Evolutionary conservation across 352 stramenopile species (phyloP).

Genomic region (Pythium sp.): DNA sequence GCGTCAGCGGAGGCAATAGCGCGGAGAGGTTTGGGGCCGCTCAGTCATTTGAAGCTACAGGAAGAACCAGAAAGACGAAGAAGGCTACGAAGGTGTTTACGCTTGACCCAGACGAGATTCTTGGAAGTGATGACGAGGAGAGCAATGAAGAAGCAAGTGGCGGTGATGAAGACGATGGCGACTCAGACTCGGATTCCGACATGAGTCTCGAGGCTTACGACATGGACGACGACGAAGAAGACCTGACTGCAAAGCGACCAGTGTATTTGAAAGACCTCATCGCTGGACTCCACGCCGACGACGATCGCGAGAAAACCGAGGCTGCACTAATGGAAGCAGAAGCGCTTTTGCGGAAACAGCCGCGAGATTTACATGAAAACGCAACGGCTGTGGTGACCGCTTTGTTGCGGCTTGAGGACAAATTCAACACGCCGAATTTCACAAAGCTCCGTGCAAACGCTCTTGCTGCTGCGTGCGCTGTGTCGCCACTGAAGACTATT

Average conservation of each 20-base stretch:
- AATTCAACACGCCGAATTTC: conserved; percentile 67
- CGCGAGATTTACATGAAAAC: conserved; percentile 64
- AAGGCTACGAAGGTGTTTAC: conserved; percentile 18
- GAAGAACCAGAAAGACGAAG: conserved; percentile 10
- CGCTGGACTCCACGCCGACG: conserved; percentile 42
- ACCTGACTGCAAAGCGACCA: conserved; percentile 52
- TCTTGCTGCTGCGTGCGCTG: conserved; percentile 43
- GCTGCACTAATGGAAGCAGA: conserved; percentile 54
- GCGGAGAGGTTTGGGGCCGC: not conserved
- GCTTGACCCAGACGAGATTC: conserved; percentile 59
- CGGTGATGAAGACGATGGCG: conserved; percentile 21
- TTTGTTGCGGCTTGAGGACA: conserved; percentile 69
- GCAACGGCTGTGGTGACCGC: conserved; percentile 47
- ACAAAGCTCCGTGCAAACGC: conserved; percentile 36
- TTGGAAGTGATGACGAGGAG: conserved; percentile 48
- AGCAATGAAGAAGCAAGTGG: conserved; percentile 15
- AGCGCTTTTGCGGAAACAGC: conserved; percentile 42
- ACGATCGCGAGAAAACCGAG: conserved; percentile 60
- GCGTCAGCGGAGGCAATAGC: not conserved
- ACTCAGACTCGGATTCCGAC: conserved; percentile 56
- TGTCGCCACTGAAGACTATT: conserved; percentile 40
- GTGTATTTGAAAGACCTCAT: conserved; percentile 77
- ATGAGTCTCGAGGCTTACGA: conserved; percentile 68
- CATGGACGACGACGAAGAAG: conserved; percentile 64
- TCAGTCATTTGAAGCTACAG: not conserved